Evolutionary conservation across 306 rosid genomes (phyloP), one percentile per base, ranked within the genome.

Genomic region (Styphnolobium japonicum): DNA sequence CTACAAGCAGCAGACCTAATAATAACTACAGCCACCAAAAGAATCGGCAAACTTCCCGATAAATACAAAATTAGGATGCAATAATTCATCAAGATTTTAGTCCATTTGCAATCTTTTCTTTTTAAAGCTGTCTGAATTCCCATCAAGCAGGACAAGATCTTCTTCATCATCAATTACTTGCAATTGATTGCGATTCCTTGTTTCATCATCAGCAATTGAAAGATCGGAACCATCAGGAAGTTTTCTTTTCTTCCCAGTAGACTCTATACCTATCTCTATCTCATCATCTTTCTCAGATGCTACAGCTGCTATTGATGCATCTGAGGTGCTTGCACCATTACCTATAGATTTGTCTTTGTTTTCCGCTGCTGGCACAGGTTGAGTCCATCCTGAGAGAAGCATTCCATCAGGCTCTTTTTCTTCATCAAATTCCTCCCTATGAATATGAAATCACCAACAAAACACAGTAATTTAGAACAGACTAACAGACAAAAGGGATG

Each of bases 371-470:
- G 90, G 48, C 57, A 85, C 82, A 39, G 94, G 85, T 86, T 83
- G 91, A 63, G 85, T 88, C 98, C 97, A 96, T 80, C 99, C 99
- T 37, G 89, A 78, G 64, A 96, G 96, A 80, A 96, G 87, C 97
- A 96, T 88, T 46, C 91, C 97, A 78, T 96, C 98, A 23, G 99
- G 97, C 85, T 96, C 99, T 84, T 96, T 93, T 88, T 96, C 99
- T 83, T 93, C 98, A 34, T 96, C 98, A 68, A 96, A 96, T 72
- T 91, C 99, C 81, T 93, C 98, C 73, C 99, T 96, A n/a, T n/a
- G 77, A 61, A 77, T 37, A 48, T 11, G 25, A 34, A 63, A 84
- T 22, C 12, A 29, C 74, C 75, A 48, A 33, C 3, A 67, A 78
- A 62, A 70, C 29, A 27, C 46, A 16, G 36, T n/a, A 27, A 33